Conservation (phyloP, 768 basidiomycete genomes). For the Xerocomellus amylosporus region DNA sequence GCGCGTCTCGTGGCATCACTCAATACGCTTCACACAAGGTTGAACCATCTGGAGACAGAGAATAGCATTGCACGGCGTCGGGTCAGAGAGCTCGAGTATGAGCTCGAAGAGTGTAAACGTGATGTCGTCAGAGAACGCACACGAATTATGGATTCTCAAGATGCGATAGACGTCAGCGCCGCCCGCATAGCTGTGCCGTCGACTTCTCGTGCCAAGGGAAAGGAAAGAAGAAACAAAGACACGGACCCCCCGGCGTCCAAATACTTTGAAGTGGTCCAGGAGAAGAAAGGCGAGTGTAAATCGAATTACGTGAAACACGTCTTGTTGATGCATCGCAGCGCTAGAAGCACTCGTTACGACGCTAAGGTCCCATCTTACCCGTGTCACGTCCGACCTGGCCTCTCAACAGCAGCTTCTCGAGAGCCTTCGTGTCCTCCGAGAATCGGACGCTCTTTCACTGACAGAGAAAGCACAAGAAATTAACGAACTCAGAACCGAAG, state of each 20-base stretch:
- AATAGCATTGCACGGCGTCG: conserved; percentile 78
- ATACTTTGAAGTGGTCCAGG: conserved; percentile 78
- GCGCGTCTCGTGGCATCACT: conserved; percentile 63
- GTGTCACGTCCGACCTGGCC: conserved; percentile 76
- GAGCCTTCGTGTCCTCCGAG: conserved; percentile 61
- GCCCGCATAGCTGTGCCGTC: conserved; percentile 19
- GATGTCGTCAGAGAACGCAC: conserved; percentile 73
- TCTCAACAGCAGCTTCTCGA: conserved; percentile 69
- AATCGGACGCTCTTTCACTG: conserved; percentile 57
- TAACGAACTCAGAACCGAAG: conserved; percentile 63
- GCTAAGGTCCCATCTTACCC: conserved; percentile 69
- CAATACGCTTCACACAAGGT: conserved; percentile 59
- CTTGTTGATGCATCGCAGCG: conserved; percentile 44
- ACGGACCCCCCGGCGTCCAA: conserved; percentile 41
- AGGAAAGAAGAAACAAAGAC: conserved; percentile 33
- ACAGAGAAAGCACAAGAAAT: conserved; percentile 66
- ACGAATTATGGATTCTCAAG: conserved; percentile 56
- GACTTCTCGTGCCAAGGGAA: conserved; percentile 25
- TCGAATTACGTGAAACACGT: neutral
- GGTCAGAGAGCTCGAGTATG: conserved; percentile 83
- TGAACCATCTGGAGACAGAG: conserved; percentile 75
- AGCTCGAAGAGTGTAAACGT: conserved; percentile 80
- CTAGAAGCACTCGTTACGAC: conserved; percentile 76
- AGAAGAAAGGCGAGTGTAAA: conserved; percentile 76
- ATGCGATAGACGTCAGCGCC: conserved; percentile 25